Base-by-base conservation (phyloP, 306 rosid genomes). In the Cicer arietinum region DNA sequence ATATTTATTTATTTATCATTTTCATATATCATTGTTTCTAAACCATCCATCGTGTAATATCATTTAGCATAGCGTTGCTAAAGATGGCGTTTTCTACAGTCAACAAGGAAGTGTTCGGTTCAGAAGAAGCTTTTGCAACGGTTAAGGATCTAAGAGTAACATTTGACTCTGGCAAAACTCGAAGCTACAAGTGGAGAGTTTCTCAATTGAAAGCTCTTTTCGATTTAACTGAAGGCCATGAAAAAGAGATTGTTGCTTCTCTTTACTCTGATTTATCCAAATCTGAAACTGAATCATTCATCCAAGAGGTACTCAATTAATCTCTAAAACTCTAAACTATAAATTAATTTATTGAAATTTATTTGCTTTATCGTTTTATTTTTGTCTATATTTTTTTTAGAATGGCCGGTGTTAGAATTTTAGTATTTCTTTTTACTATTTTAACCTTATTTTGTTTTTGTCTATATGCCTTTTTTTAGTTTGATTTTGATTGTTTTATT, bases 201-300 rank as follows among this genome's bases (percentile, higher is more conserved):
- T 82, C 91, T 6, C 91, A 89, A 82, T 22, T 89, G 73, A 82
- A 84, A 71, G 80, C 61, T 0, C 69, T 89, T 0, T 0, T 80
- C 13, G 79, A 70, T 3, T 13, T 89, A 9, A 42, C 45, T 0
- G 83, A 82, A 52, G 7, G 50, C 0, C 78, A 87, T 9, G 90
- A 89, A 40, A 46, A 60, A 25, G 85, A 73, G 6, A 85, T 89
- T 18, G 10, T 75, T 50, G 68, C 51, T 3, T 90, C 90, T 70
- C 91, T 89, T 43, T 43, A 51, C 52, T 82, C 90, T 0, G 94
- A 89, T 11, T 86, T 87, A 67, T 80, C 89, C 56, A 84, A 84
- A 47, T 67, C 83, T 44, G 63, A 80, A 77, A 69, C 78, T 1
- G 87, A 84, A 80, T 58, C 85, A 30, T 67, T 53, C 70, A 10